phyloP scores from a whole-genome alignment of 1,284 basidiomycete species.

The Rhodotorula sp. region DNA sequence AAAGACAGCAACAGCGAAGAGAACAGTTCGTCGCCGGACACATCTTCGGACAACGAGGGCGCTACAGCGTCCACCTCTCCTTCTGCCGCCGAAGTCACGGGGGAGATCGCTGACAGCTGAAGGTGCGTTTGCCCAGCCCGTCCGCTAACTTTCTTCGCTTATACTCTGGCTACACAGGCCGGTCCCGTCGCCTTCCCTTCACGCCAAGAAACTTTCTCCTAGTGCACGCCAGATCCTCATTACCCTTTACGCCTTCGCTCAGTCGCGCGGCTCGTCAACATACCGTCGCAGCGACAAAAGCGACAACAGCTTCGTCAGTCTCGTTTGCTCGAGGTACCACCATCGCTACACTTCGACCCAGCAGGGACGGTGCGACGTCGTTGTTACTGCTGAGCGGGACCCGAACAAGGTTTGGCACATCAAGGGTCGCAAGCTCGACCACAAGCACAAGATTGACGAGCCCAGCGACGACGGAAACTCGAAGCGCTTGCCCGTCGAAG shows the following conservation, averaged over 20 bases:
- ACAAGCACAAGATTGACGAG: background rate
- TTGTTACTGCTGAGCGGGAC: background rate
- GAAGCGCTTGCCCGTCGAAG: too few relatives aligned
- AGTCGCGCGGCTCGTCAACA: background rate
- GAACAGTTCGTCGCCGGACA: too few relatives aligned
- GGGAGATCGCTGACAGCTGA: too few relatives aligned
- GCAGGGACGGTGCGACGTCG: background rate
- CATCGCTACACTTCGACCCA: background rate
- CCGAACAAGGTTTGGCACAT: background rate
- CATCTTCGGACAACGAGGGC: too few relatives aligned
- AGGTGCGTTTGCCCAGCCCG: too few relatives aligned
- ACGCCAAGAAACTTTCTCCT: background rate
- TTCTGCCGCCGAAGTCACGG: too few relatives aligned
- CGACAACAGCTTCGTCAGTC: background rate
- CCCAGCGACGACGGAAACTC: background rate
- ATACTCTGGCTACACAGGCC: background rate
- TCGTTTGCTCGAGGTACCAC: background rate
- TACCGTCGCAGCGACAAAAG: background rate
- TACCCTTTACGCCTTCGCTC: slow-evolving; percentile 1
- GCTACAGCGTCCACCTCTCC: too few relatives aligned
- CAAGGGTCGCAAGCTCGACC: background rate
- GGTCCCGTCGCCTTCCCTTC: background rate
- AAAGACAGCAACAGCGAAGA: too few relatives aligned
- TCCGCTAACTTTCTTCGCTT: background rate
- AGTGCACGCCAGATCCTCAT: background rate